Evolutionary conservation across 2,329 filamentous ascomycete genomes (phyloP), one percentile per base, ranked within the genome.

Genomic region (Penicillium sp.): DNA sequence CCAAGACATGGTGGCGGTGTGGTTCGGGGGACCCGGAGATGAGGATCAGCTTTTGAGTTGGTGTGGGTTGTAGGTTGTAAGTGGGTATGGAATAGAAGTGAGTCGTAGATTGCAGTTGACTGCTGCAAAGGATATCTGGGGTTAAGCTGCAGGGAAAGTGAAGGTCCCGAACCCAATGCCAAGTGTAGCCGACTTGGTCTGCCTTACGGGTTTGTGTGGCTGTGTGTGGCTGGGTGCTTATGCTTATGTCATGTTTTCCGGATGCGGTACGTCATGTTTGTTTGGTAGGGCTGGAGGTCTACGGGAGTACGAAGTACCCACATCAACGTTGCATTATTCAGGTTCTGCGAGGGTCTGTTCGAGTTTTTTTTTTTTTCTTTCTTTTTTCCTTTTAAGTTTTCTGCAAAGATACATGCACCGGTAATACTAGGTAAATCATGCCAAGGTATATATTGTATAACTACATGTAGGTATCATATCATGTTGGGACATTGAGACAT

Each of bases 1-100:
- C 87, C 86, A 89, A 77, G 86, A 89, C 86, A 89, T 89, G 62
- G 73, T 79, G 72, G 71, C 71, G 71, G 69, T 38, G 47, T 45
- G 29, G 23, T 45, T 43, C 40, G 29, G 54, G 37, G 23, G 54
- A 35, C 8, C 29, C 29, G 37, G 38, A 42, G 29, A 50, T 43
- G 45, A 19, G 7, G 40, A 50, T 56, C 23, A 23, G 31, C 17
- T 38, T 38, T 23, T 27, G 19, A 29, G 29, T 33, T 21, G 25
- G 27, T 37, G 12, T 29, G 15, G 40, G 13, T 21, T n/a, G 17
- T 29, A 7, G 13, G 9, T 9, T 47, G 31, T 29, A n/a, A n/a
- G 23, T 40, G n/a, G 31, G 21, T 48, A 7, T 31, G 4, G 4
- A n/a, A 15, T 38, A n/a, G 33, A 37, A 31, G 15, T 1, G 2